These are phyloP conservation scores for Vigna angularis DNA, from an alignment of 306 rosid genomes.

Conservation along the genomic window DNA sequence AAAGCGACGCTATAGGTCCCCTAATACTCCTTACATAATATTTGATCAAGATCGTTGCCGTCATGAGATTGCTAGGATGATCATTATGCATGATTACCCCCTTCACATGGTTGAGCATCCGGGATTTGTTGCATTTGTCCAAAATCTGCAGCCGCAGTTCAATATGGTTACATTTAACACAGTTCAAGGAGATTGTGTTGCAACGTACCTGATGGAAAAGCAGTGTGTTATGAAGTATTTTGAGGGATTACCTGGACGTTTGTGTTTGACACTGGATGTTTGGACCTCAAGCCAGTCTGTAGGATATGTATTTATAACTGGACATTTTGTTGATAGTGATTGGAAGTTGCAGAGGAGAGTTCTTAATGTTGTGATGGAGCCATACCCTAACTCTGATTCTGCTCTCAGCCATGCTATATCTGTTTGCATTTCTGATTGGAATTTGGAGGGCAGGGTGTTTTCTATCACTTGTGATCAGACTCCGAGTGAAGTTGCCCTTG, in stretches of 20 bases:
- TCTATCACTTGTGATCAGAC: conserved; percentile 70
- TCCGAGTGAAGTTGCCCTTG: conserved; percentile 59
- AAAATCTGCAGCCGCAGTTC: conserved; percentile 92
- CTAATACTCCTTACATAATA: conserved; percentile 63
- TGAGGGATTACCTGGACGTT: conserved; percentile 83
- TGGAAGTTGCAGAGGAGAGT: conserved; percentile 87
- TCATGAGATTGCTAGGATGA: conserved; percentile 93
- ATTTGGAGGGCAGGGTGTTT: conserved; percentile 75
- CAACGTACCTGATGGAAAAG: conserved; percentile 80
- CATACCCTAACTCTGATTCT: conserved; percentile 79
- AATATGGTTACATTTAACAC: conserved; percentile 89
- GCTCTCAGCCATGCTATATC: conserved; percentile 87
- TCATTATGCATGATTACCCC: conserved; percentile 97
- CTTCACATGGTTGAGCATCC: conserved; percentile 97
- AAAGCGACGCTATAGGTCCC: conserved; percentile 77
- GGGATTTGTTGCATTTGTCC: conserved; percentile 85
- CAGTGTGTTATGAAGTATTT: conserved; percentile 67
- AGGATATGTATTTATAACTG: conserved; percentile 85
- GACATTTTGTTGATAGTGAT: conserved; percentile 84
- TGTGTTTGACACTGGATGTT: conserved; percentile 84
- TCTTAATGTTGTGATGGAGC: conserved; percentile 96
- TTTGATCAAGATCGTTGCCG: conserved; percentile 89
- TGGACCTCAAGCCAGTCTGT: conserved; percentile 89
- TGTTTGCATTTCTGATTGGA: conserved; percentile 92
- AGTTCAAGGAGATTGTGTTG: conserved; percentile 95